Base-by-base conservation (phyloP, 495 filamentous ascomycete genomes). In the Penicillium soppii region DNA sequence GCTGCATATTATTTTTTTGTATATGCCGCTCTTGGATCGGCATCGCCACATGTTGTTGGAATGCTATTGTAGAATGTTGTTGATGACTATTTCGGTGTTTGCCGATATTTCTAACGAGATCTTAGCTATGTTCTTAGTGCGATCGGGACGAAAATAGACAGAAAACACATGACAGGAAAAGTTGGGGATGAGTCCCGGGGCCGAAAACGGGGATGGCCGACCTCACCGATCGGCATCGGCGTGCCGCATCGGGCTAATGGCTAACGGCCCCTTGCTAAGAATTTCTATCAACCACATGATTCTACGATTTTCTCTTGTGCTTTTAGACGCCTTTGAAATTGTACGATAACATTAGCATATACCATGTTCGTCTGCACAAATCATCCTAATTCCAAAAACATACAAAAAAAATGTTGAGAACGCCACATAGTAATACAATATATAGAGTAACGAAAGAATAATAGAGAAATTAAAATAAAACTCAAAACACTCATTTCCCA, bases 191-290 rank as follows among this genome's bases (percentile, higher is more conserved):
- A 35, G 29, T 43, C 27, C 15, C 21, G 21, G 23, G 39, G 25
- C 51, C 38, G 56, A 30, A 47, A 54, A 44, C 47, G 50, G 54
- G 45, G 21, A n/a, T n/a, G 46, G 8, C 41, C 15, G 4, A 23
- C 21, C 37, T 44, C 39, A 16, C 47, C 40, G 50, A 58, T 54
- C 39, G 45, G 50, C 45, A 46, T 54, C 50, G 50, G 55, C 55
- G 38, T 48, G 32, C 55, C 58, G 58, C 47, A 50, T 61, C 33
- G 38, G 44, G 51, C 8, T 43, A 44, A 36, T 25, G 7, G 15
- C 9, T 32, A 51, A 32, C 46, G 26, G 41, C 7, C 15, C 50
- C 50, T 41, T 44, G 42, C 43, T 48, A 30, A 15, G 22, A 2
- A n/a, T n/a, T n/a, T n/a, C n/a, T n/a, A n/a, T n/a, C n/a, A n/a